Conservation (phyloP, 306 rosid species). For the Neltuma alba region DNA sequence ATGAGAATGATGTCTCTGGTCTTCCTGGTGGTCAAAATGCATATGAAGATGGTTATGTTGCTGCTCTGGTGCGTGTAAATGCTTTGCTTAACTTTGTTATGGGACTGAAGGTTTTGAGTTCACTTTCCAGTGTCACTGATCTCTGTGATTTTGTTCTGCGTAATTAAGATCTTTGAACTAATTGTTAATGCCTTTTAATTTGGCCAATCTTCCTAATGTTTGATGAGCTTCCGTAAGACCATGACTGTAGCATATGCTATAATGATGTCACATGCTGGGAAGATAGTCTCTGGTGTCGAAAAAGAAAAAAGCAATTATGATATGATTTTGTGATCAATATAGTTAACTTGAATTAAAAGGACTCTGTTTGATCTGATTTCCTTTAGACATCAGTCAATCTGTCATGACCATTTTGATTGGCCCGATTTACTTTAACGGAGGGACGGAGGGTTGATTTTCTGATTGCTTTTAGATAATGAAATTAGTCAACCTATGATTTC, state of each 20-base stretch:
- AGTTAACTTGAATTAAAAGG: slow-evolving; percentile 2
- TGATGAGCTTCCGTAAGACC: slow-evolving; percentile 2
- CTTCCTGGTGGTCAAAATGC: slow-evolving; percentile 71
- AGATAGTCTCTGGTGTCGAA: not conserved
- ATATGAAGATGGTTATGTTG: slow-evolving; percentile 76
- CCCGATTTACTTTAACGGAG: not conserved
- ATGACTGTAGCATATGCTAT: not conserved
- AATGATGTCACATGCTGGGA: slow-evolving; percentile 1
- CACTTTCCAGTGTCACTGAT: slow-evolving; percentile 3
- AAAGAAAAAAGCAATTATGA: not conserved
- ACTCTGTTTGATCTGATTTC: slow-evolving; percentile 26
- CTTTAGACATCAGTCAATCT: not conserved
- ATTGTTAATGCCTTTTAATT: not conserved
- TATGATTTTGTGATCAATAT: not conserved
- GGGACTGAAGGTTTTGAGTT: slow-evolving; percentile 32
- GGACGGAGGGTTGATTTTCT: not conserved
- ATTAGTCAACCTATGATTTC: not conserved
- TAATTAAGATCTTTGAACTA: not conserved
- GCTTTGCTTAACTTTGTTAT: slow-evolving; percentile 28
- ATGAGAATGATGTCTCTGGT: slow-evolving; percentile 75
- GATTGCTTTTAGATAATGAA: slow-evolving; percentile 3
- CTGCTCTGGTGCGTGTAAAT: slow-evolving; percentile 72
- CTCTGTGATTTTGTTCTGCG: not conserved
- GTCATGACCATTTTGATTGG: not conserved
- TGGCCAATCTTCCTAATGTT: not conserved